A percentile compares a stretch with the other conserved stretches of the same genome.
phyloP scores from a whole-genome alignment of 495 filamentous ascomycete species.

The Aspergillus egyptiacus region DNA sequence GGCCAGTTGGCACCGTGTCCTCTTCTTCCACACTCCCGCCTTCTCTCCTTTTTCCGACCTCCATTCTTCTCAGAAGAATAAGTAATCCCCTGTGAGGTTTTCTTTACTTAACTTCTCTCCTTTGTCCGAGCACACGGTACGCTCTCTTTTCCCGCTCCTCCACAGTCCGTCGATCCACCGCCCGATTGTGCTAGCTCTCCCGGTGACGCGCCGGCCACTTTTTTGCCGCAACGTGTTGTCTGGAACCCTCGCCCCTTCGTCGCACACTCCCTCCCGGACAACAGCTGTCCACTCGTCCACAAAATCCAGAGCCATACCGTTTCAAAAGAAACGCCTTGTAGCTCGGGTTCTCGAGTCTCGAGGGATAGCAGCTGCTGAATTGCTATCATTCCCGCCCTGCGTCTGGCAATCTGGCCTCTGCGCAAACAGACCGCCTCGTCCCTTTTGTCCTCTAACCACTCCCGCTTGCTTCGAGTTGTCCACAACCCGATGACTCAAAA shows the following conservation, averaged over 20 bases:
- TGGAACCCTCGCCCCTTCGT: conserved; percentile 4
- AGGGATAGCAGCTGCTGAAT: conserved; percentile 5
- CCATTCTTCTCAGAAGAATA: not conserved
- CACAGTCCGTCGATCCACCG: conserved; percentile 3
- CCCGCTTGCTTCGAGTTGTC: conserved; percentile 1
- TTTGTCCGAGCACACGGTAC: too few relatives aligned
- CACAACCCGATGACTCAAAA: conserved; percentile 15
- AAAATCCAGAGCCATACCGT: not conserved
- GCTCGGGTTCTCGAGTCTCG: not conserved
- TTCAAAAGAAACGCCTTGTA: not conserved
- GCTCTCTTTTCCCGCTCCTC: conserved; percentile 10
- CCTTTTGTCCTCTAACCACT: conserved; percentile 13
- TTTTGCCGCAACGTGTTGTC: conserved; percentile 13
- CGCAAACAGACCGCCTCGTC: conserved; percentile 11
- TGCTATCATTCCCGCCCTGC: conserved; percentile 2
- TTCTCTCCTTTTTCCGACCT: conserved; percentile 17
- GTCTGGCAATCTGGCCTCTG: conserved; percentile 25
- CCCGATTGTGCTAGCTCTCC: conserved; percentile 10
- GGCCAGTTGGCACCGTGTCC: conserved; percentile 8
- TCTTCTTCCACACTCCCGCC: conserved; percentile 28
- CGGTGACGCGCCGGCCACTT: conserved; percentile 16
- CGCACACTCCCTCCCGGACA: not conserved
- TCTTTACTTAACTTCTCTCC: not conserved
- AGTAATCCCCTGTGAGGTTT: not conserved
- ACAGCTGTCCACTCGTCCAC: not conserved